Percentiles rank a stretch among this genome's conserved stretches.
Evolutionary conservation across 2,329 filamentous ascomycete genomes (phyloP).

Genomic region (Colletotrichum falcatum): DNA sequence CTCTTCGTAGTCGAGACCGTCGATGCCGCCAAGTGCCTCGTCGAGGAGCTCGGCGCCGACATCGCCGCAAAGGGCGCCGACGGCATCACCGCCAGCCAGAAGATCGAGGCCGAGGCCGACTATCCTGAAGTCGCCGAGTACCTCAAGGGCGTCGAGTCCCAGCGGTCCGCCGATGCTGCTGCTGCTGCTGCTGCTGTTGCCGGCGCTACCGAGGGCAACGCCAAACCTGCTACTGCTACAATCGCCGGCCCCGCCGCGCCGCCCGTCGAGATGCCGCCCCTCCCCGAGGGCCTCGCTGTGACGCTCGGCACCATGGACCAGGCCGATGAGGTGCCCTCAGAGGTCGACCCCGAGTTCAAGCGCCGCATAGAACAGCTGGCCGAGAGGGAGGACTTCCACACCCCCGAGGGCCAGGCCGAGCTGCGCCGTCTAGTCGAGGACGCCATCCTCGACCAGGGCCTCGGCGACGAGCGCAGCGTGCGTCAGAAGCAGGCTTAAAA

Average conservation of each 20-base stretch:
- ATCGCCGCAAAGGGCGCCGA: conserved; percentile 74
- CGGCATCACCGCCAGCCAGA: conserved; percentile 83
- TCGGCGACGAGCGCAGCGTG: conserved; percentile 74
- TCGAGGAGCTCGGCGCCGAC: conserved; percentile 85
- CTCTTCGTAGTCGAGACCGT: conserved; percentile 90
- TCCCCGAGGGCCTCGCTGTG: conserved; percentile 82
- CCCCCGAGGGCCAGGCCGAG: conserved; percentile 81
- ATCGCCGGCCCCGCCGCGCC: conserved; percentile 29
- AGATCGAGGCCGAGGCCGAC: conserved; percentile 82
- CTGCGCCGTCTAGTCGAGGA: conserved; percentile 84
- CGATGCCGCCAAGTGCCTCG: conserved; percentile 80
- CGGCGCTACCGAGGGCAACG: conserved; percentile 38
- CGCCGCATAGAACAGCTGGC: conserved; percentile 91
- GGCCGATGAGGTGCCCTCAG: conserved; percentile 67
- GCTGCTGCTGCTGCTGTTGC: conserved; percentile 47
- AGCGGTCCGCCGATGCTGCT: conserved; percentile 45
- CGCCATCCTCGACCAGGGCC: conserved; percentile 75
- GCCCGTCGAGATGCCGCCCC: conserved; percentile 64
- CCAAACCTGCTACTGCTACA: not conserved
- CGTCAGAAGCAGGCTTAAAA: conserved; percentile 69
- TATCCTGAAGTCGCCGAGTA: conserved; percentile 82
- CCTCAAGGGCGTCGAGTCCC: conserved; percentile 58
- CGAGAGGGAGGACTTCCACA: conserved; percentile 83
- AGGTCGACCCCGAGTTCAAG: conserved; percentile 85
- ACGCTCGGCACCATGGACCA: conserved; percentile 81